phyloP scores from a whole-genome alignment of 192 early-diverging fungal species.

The Podila epigama region DNA sequence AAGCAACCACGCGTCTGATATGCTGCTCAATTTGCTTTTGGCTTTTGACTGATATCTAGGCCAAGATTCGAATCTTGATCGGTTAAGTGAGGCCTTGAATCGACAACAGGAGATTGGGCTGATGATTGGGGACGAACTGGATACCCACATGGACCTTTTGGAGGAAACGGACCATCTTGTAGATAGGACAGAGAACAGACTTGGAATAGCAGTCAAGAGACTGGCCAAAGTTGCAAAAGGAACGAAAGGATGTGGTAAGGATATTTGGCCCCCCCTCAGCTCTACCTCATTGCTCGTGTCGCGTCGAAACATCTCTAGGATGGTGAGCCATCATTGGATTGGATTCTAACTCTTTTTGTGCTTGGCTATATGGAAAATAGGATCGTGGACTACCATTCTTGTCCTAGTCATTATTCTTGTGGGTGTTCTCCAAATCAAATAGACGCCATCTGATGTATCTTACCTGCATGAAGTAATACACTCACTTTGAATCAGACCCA shows the following conservation, averaged over 20 bases:
- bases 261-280: background rate
- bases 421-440: constrained; percentile 24
- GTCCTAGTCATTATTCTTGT: constrained; percentile 53
- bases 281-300: background rate
- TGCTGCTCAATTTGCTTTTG: background rate
- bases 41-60: constrained; percentile 49
- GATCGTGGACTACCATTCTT: constrained; percentile 55
- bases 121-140: constrained; percentile 77
- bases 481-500: no score
- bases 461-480: no score
- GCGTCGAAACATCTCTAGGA: background rate
- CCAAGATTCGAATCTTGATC: constrained; percentile 81
- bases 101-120: constrained; percentile 77
- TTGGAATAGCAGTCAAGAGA: constrained; percentile 54
- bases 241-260: constrained; percentile 63
- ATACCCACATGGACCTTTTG: constrained; percentile 72
- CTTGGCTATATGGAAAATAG: constrained; percentile 15
- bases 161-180: constrained; percentile 75
- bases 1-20: no score
- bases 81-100: constrained; percentile 61
- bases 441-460: background rate
- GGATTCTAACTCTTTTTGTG: background rate
- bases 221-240: constrained; percentile 59
- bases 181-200: constrained; percentile 58
- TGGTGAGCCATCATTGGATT: background rate